Percentiles rank a stretch among this genome's conserved stretches.
phyloP scores from a whole-genome alignment of 2,329 filamentous ascomycete genomes.

The Nemania sp. region DNA sequence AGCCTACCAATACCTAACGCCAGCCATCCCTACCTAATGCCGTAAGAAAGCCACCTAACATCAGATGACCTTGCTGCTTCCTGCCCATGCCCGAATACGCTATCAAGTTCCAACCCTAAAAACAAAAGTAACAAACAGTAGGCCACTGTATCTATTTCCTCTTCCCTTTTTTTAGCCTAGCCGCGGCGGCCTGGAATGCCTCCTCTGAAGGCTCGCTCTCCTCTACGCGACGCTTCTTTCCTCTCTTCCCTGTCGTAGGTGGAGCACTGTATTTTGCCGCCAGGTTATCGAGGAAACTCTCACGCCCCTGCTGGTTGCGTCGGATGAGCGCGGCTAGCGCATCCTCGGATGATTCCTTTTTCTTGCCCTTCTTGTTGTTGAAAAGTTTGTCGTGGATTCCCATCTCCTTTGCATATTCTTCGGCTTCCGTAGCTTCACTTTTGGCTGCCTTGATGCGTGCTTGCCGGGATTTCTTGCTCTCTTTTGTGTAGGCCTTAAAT shows the following conservation, averaged over 20 bases:
- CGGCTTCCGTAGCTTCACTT: constrained; percentile 78
- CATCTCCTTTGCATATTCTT: constrained; percentile 79
- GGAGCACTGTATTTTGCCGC: constrained; percentile 78
- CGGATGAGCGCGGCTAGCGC: constrained; percentile 80
- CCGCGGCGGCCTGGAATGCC: constrained; percentile 69
- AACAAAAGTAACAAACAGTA: neutral
- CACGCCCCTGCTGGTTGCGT: constrained; percentile 73
- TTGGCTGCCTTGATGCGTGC: constrained; percentile 71
- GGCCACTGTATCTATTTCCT: constrained; percentile 36
- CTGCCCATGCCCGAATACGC: neutral
- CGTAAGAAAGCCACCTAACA: neutral
- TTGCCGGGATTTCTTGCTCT: constrained; percentile 74
- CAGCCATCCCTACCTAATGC: neutral
- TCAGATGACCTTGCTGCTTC: neutral
- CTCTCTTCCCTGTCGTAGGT: constrained; percentile 60
- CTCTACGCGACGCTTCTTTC: constrained; percentile 63
- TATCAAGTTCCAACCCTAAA: neutral
- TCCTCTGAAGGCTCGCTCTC: constrained; percentile 75
- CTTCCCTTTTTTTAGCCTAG: constrained; percentile 57
- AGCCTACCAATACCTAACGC: too few relatives aligned
- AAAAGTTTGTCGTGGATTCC: constrained; percentile 79
- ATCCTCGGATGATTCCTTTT: constrained; percentile 61
- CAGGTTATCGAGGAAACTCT: constrained; percentile 76
- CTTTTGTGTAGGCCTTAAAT: constrained; percentile 77
- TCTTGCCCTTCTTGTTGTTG: constrained; percentile 59